Base-by-base conservation (phyloP, 768 basidiomycete species). In the Neoboletus brunneissimus region DNA sequence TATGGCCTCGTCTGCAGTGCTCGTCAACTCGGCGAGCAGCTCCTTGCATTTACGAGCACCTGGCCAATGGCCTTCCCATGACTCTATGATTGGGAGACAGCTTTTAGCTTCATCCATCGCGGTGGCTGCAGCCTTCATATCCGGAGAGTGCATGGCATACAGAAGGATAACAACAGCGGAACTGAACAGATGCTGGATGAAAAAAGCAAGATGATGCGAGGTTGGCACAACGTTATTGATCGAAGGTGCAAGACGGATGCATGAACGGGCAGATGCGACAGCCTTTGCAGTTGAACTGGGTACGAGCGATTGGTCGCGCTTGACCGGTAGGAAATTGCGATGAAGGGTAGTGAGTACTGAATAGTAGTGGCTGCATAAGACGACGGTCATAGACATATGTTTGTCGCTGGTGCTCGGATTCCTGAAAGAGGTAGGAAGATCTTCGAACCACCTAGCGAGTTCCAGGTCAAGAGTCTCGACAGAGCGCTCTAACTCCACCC, bases 41-140 rank as follows among this genome's bases (percentile, higher is more conserved):
- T 91, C 90, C 71, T 86, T 91, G 77, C 91, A 91, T 71, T 93
- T 93, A 41, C 84, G 81, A 58, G 90, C 91, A 16, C 91, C 91
- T 22, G 91, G 91, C 92, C 92, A 94, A 54, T 82, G 79, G 2
- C 88, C 88, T 68, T 92, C 91, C 86, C 90, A 91, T 7, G 84
- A 83, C 66, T 86, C 86, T 53, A 94, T 75, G 25, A 89, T 86
- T 27, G 73, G 67, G 37, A 94, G 72, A 37, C 89, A 85, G 54
- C 83, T 85, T 70, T 80, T 85, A 9, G 87, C 91, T 75, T 94
- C 91, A 8, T 90, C 88, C 85, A 93, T 86, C 13, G 91, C 91
- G 13, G 84, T 78, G 29, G 77, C 69, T n/a, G 85, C 82, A 41
- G 83, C 82, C 42, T 81, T 79, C 12, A 79, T 67, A 52, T 93